Conservation (phyloP, 2,329 filamentous ascomycete species). For the Monilinia aucupariae region DNA sequence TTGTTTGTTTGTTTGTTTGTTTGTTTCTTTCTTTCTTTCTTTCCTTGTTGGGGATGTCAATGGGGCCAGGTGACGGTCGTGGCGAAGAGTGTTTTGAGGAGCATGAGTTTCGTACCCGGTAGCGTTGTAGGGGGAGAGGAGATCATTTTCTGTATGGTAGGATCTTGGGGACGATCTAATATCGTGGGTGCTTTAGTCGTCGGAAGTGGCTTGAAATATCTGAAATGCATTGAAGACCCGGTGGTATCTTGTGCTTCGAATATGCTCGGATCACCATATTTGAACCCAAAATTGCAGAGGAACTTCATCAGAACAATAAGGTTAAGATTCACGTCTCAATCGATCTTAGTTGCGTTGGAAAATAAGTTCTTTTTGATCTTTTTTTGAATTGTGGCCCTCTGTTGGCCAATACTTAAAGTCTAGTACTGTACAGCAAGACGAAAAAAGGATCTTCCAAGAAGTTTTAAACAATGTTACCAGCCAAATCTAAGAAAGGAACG, state of each 20-base stretch:
- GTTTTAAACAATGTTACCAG: background rate
- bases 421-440: background rate
- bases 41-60: too few relatives aligned
- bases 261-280: background rate
- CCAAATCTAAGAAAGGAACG: background rate
- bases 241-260: background rate
- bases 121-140: background rate
- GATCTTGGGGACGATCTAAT: background rate
- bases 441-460: background rate
- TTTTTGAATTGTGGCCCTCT: too few relatives aligned
- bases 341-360: background rate
- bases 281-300: too few relatives aligned
- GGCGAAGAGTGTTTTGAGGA: background rate
- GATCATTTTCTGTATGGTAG: background rate
- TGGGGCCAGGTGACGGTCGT: background rate
- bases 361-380: too few relatives aligned
- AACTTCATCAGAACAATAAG: background rate
- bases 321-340: background rate
- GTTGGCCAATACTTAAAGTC: too few relatives aligned
- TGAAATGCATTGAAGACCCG: background rate
- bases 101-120: background rate
- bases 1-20: too few relatives aligned
- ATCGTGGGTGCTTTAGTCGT: background rate
- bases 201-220: background rate
- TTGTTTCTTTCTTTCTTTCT: too few relatives aligned